Conservation (phyloP, 208 protist genomes). For the Acanthamoeba rhysodes region DNA sequence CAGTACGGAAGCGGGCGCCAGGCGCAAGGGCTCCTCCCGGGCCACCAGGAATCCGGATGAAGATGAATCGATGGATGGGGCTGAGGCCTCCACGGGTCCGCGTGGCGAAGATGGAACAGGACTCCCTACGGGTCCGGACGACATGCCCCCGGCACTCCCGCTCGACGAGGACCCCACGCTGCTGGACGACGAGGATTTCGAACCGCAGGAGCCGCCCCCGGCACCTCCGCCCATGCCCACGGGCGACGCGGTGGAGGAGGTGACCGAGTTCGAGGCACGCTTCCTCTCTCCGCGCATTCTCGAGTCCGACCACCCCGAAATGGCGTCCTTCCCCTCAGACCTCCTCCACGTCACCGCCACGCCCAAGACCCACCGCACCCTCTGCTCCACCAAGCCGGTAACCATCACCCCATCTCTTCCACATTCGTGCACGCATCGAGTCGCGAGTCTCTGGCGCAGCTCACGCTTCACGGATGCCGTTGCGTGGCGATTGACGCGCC, state of each 20-base stretch:
- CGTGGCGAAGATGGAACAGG: too few species aligned
- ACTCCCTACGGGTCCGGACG: too few species aligned
- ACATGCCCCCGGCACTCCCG: neutral
- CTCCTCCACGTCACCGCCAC: neutral
- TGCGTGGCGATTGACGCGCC: neutral
- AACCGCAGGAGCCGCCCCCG: slow-evolving; percentile 21
- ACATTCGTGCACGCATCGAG: neutral
- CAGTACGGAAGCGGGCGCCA: too few species aligned
- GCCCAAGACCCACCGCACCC: slow-evolving; percentile 38
- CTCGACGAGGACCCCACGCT: neutral
- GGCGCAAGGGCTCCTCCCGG: neutral
- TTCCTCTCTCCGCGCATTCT: neutral
- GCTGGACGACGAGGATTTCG: neutral
- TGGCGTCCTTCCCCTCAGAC: slow-evolving; percentile 65
- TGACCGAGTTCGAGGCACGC: slow-evolving; percentile 62
- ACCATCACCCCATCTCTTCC: neutral
- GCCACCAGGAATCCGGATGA: too few species aligned
- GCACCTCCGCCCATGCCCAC: slow-evolving; percentile 37
- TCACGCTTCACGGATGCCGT: neutral
- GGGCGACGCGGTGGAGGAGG: neutral
- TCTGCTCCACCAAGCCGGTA: slow-evolving; percentile 55
- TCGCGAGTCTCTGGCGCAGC: too few species aligned
- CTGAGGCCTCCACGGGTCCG: too few species aligned
- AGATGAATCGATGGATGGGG: too few species aligned
- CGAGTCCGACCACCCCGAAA: neutral